phyloP scores from a whole-genome alignment of 441 rosid genomes.

The Brassica balearica region DNA sequence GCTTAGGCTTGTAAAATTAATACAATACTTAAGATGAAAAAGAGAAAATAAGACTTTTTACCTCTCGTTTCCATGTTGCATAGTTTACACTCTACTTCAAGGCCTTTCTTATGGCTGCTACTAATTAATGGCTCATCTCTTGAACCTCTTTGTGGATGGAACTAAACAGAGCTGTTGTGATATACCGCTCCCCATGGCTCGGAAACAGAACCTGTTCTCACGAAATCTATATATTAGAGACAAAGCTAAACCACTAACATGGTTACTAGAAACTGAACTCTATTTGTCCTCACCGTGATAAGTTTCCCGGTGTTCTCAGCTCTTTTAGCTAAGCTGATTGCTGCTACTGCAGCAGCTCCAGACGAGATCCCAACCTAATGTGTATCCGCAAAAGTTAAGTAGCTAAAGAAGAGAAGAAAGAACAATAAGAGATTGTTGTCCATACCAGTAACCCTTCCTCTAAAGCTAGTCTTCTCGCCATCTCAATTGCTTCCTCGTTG shows the following conservation, averaged over 20 bases:
- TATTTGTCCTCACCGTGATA: constrained; percentile 58
- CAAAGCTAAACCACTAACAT: neutral
- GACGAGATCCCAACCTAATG: constrained; percentile 91
- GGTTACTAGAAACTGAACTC: neutral
- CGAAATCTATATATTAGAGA: constrained; percentile 20
- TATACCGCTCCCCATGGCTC: constrained; percentile 93
- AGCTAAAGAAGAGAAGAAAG: too few species aligned
- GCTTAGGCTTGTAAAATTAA: neutral
- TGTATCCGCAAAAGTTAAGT: neutral
- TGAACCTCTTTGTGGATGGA: constrained; percentile 73
- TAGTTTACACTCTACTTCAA: constrained; percentile 15
- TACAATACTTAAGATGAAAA: too few species aligned
- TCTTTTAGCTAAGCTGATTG: constrained; percentile 76
- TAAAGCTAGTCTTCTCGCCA: constrained; percentile 90
- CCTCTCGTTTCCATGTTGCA: neutral
- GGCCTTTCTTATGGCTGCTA: constrained; percentile 14
- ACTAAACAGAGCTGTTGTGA: constrained; percentile 76
- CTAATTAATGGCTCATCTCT: constrained; percentile 58
- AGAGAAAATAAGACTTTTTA: too few species aligned
- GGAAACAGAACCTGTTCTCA: constrained; percentile 81
- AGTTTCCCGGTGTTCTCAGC: constrained; percentile 93
- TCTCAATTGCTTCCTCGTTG: constrained; percentile 80
- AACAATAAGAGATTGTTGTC: too few species aligned
- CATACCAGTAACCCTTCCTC: constrained; percentile 96
- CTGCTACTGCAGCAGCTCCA: constrained; percentile 96